Percentiles rank a stretch among this genome's conserved stretches.
Conservation (phyloP, 139 green algal genomes). For the Chlorella sp. region DNA sequence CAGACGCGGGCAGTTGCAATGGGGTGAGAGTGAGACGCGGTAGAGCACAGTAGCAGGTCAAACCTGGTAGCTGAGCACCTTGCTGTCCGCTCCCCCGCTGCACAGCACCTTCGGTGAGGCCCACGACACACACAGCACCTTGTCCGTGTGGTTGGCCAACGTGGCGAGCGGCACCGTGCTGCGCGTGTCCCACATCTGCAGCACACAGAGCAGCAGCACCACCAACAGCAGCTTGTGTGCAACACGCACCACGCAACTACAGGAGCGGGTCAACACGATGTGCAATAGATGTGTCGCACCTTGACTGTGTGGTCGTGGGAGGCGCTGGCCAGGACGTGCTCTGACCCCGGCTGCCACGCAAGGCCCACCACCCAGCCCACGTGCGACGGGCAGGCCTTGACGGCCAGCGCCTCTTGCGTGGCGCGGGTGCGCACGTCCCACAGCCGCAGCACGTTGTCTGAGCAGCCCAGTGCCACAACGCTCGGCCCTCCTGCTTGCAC, state of each 20-base stretch:
- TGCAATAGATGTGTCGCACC: too few relatives aligned
- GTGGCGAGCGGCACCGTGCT: constrained; percentile 44
- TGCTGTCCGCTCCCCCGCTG: constrained; percentile 50
- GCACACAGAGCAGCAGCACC: not conserved
- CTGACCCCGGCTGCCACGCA: constrained; percentile 51
- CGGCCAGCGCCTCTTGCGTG: constrained; percentile 35
- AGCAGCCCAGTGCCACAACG: constrained; percentile 67
- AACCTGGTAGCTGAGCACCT: constrained; percentile 22
- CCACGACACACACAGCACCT: constrained; percentile 48
- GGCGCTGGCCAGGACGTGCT: constrained; percentile 56
- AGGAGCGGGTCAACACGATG: too few relatives aligned
- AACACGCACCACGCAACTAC: not conserved
- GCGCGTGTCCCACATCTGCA: constrained; percentile 10
- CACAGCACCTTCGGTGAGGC: constrained; percentile 12
- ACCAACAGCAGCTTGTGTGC: not conserved
- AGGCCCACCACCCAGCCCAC: constrained; percentile 62
- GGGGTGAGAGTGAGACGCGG: too few relatives aligned
- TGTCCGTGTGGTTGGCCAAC: constrained; percentile 41
- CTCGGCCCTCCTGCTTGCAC: too few relatives aligned
- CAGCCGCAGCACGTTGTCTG: constrained; percentile 57
- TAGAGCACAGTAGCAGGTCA: too few relatives aligned
- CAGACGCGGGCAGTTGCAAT: too few relatives aligned
- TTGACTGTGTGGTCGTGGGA: constrained; percentile 51
- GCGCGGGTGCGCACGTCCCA: constrained; percentile 59
- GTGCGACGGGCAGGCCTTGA: constrained; percentile 44